Base-by-base conservation (phyloP, 73 alveolate species). In the Paramecium biaurelia region DNA sequence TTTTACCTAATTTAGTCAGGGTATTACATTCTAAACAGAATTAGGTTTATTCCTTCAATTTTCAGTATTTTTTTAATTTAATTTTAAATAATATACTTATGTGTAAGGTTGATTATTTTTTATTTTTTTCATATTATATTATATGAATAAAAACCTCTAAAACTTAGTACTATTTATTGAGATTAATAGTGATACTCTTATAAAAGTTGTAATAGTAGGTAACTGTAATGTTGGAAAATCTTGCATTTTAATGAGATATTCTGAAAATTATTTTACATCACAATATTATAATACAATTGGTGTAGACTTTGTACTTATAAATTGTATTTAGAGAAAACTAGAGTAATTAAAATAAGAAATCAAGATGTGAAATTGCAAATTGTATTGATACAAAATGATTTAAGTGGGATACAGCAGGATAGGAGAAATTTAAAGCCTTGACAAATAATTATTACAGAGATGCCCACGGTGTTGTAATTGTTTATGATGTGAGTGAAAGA, bases 1-100 rank as follows among this genome's bases (percentile, higher is more conserved):
- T 88, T 28, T 41, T 68, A 41, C 85, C 86, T 11, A 89, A 88
- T 88, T 67, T 68, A 70, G 57, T 88, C 49, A 68, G 93, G 42
- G 93, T 88, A 20, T 63, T 88, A 30, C 93, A 85, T 28, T 57
- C 89, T 34, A 2, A 5, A 34, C 41, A 34, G n/a, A n/a, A n/a
- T n/a, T n/a, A n/a, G n/a, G n/a, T n/a, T n/a, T n/a, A n/a, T n/a
- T n/a, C n/a, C n/a, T n/a, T n/a, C n/a, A n/a, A n/a, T n/a, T n/a
- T n/a, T n/a, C n/a, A n/a, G n/a, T n/a, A n/a, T n/a, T n/a, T n/a
- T n/a, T n/a, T n/a, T n/a, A n/a, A n/a, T n/a, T n/a, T n/a, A n/a
- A n/a, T n/a, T n/a, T n/a, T n/a, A n/a, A n/a, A n/a, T n/a, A n/a
- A n/a, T n/a, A n/a, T n/a, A 32, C 49, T 41, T 8, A 41, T 41